Evolutionary conservation across 768 basidiomycete species (phyloP).

Genomic region (Boletus pseudo-olivaceus): DNA sequence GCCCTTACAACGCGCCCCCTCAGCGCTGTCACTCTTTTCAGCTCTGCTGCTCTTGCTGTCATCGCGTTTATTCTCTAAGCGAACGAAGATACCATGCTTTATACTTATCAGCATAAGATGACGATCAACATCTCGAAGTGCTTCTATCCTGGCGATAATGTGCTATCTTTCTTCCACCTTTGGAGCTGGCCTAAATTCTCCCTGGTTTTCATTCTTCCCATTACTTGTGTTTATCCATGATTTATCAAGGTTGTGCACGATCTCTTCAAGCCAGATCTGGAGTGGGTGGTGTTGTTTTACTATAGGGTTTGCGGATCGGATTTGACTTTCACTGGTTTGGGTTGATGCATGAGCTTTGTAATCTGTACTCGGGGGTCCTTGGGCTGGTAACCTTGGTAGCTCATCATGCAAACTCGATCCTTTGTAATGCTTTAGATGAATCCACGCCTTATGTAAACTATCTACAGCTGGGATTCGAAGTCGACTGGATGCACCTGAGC

Average conservation of each 20-base stretch:
- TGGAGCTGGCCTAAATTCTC: conserved; percentile 14
- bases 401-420: conserved; percentile 3
- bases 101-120: conserved; percentile 40
- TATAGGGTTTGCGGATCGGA: background rate
- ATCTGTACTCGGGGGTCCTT: conserved; percentile 6
- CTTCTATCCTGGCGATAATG: conserved; percentile 24
- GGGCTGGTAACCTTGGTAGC: conserved; percentile 13
- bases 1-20: conserved; percentile 25
- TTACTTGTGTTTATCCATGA: conserved; percentile 13
- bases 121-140: conserved; percentile 26
- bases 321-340: conserved; percentile 16
- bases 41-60: conserved; percentile 18
- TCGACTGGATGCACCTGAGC: background rate
- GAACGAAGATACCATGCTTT: conserved; percentile 6
- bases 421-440: conserved; percentile 11
- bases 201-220: background rate
- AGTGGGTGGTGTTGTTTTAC: conserved; percentile 9
- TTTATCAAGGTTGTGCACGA: conserved; percentile 4
- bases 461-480: background rate
- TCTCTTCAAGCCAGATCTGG: conserved; percentile 10
- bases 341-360: conserved; percentile 4
- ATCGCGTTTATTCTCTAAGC: conserved; percentile 24
- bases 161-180: background rate
- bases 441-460: background rate
- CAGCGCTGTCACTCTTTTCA: conserved; percentile 20